Percentiles rank a stretch among this genome's conserved stretches.
phyloP scores from a whole-genome alignment of 495 filamentous ascomycete genomes.

The Massariosphaeria phaeospora region DNA sequence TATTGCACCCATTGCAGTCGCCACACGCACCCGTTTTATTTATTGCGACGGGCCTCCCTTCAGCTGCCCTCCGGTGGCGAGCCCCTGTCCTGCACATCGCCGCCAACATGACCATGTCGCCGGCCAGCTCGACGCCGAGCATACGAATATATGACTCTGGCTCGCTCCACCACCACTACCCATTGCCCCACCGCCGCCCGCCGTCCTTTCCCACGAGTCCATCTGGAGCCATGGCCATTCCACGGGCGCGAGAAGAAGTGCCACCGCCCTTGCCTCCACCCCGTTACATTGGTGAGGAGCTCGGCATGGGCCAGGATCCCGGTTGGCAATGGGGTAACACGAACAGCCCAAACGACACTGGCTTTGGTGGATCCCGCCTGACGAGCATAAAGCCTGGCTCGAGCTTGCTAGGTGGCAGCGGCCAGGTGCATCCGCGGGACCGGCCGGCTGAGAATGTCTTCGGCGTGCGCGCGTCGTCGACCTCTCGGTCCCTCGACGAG shows the following conservation, averaged over 20 bases:
- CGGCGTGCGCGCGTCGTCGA: slow-evolving; percentile 1
- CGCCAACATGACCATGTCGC: slow-evolving; percentile 31
- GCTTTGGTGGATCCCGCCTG: slow-evolving; percentile 43
- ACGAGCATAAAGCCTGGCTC: slow-evolving; percentile 47
- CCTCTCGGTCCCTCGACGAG: slow-evolving; percentile 21
- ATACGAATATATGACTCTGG: slow-evolving; percentile 37
- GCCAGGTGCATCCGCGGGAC: slow-evolving; percentile 7
- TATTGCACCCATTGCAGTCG: neutral
- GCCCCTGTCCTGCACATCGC: slow-evolving; percentile 6
- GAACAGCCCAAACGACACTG: slow-evolving; percentile 41
- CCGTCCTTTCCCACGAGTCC: slow-evolving; percentile 26
- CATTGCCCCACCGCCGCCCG: slow-evolving; percentile 31
- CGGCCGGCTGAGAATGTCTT: slow-evolving; percentile 3
- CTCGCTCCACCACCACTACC: slow-evolving; percentile 27
- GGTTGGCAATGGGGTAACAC: slow-evolving; percentile 57
- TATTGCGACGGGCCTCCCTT: slow-evolving; percentile 7
- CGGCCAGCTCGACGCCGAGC: slow-evolving; percentile 28
- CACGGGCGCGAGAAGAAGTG: slow-evolving; percentile 45
- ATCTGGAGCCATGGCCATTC: slow-evolving; percentile 52
- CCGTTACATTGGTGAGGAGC: slow-evolving; percentile 50
- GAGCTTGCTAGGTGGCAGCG: slow-evolving; percentile 47
- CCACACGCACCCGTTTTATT: slow-evolving; percentile 6
- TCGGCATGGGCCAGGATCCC: slow-evolving; percentile 54
- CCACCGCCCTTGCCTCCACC: slow-evolving; percentile 62
- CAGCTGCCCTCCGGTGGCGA: slow-evolving; percentile 27